These are phyloP conservation scores for Dianthus caryophyllus DNA, from an alignment of 148 eudicot species.

Conservation along the genomic window DNA sequence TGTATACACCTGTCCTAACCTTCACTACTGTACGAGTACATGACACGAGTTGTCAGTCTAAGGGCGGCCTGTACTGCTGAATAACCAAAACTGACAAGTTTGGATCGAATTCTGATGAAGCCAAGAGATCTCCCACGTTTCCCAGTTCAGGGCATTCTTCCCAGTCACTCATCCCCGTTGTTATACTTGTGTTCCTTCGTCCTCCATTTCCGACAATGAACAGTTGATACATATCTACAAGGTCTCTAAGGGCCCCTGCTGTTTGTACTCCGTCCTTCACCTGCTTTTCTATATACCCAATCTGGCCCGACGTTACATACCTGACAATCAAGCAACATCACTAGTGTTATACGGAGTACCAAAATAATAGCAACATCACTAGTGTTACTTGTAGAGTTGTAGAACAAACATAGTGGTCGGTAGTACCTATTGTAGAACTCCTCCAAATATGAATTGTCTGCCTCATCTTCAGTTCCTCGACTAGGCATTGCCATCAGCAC, in stretches of 20 bases:
- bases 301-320: slow-evolving; percentile 82
- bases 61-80: slow-evolving; percentile 51
- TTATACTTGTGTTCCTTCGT: slow-evolving; percentile 47
- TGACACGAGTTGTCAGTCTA: slow-evolving; percentile 28
- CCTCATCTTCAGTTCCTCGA: slow-evolving; percentile 50
- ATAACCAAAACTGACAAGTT: slow-evolving; percentile 77
- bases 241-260: slow-evolving; percentile 60
- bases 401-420: not conserved
- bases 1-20: not conserved
- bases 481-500: slow-evolving; percentile 70
- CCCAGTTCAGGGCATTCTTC: slow-evolving; percentile 98
- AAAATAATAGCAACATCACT: not conserved
- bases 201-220: slow-evolving; percentile 82
- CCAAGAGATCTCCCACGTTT: slow-evolving; percentile 80
- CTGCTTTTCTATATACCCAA: slow-evolving; percentile 77
- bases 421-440: slow-evolving; percentile 71
- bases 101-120: slow-evolving; percentile 74
- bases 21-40: not conserved
- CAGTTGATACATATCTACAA: slow-evolving; percentile 71
- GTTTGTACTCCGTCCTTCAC: slow-evolving; percentile 75
- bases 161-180: slow-evolving; percentile 88
- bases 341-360: too few relatives aligned
- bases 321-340: slow-evolving; percentile 23
- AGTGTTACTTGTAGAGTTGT: not conserved
- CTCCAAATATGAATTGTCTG: slow-evolving; percentile 56